Evolutionary conservation across 805 yeast genomes (phyloP), one percentile per base, ranked within the genome.

Genomic region (Zygosaccharomyces kombuchaensis): DNA sequence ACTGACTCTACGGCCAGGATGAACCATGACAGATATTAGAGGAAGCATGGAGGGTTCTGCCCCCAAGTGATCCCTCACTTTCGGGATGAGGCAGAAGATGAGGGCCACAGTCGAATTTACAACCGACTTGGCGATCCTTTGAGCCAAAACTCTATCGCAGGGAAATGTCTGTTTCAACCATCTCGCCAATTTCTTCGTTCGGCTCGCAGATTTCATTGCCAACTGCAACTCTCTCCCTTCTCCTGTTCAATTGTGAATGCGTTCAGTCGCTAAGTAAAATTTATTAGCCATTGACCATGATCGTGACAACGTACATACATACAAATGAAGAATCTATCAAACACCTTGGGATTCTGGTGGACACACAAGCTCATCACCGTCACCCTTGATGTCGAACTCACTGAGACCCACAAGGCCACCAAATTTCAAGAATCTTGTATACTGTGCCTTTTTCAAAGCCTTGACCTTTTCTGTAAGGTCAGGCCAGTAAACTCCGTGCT

Each of bases 401-500:
- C 80, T 76, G 44, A 77, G 60, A 3, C 83, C 84, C n/a, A 77
- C 71, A 1, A 52, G 57, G 2, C 70, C 68, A 3, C 81, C 82
- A 30, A 77, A 65, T 38, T 59, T 57, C 9, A 54, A 34, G 44
- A 65, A 68, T 44, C 67, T 68, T 34, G 67, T 62, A 50, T 68
- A 75, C 48, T 74, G 71, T 12, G 55, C 54, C 10, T 55, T 48
- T 29, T 68, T 67, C 48, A 74, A 70, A 32, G 55, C 55, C 19
- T 66, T 71, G 2, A 75, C 73, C 52, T 73, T 70, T 30, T 59
- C 56, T 26, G 69, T 70, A 69, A 78, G 65, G 46, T 72, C 75
- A 4, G 73, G 68, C 82, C 82, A 77, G 55, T 78, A 78, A 5
- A 66, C 60, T 3, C 74, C 75, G 53, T 77, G 81, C n/a, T 69